phyloP scores from a whole-genome alignment of 352 stramenopile species.

The Blastocystis sp. region DNA sequence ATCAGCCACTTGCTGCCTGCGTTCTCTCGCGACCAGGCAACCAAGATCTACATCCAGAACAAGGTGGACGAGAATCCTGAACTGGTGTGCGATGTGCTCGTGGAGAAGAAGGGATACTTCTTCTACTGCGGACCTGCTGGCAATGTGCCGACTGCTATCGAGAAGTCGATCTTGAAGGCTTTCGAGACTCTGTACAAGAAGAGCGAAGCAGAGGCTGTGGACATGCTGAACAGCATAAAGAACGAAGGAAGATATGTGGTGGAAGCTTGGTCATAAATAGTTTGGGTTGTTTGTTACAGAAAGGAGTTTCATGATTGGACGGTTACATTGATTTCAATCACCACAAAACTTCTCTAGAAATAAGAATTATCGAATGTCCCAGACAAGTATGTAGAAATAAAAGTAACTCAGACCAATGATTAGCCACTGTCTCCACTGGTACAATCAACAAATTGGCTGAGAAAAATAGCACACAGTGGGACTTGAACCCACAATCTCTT shows the following conservation, averaged over 20 bases:
- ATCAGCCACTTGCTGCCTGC: constrained; percentile 75
- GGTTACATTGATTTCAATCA: not conserved
- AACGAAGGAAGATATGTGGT: constrained; percentile 36
- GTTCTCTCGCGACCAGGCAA: constrained; percentile 77
- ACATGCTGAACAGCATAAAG: constrained; percentile 17
- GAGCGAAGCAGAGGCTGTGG: constrained; percentile 2
- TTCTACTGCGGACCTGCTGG: constrained; percentile 72
- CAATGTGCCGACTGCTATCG: not conserved
- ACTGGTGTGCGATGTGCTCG: constrained; percentile 71
- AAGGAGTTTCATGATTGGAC: not conserved
- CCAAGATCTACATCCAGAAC: constrained; percentile 82
- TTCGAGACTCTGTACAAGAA: not conserved
- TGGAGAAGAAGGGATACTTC: constrained; percentile 74
- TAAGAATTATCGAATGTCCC: not conserved
- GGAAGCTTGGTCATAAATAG: constrained; percentile 14
- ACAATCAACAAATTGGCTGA: not conserved
- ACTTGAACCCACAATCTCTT: constrained; percentile 38
- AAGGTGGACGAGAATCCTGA: constrained; percentile 75
- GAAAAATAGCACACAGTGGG: constrained; percentile 42
- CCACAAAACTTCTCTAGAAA: too few species aligned
- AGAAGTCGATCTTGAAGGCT: not conserved
- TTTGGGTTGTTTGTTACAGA: not conserved
- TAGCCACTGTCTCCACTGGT: not conserved
- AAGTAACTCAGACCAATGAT: not conserved
- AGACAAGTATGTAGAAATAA: not conserved